Base-by-base conservation (phyloP, 176 grass and related monocot genomes). In the Juncus effusus region DNA sequence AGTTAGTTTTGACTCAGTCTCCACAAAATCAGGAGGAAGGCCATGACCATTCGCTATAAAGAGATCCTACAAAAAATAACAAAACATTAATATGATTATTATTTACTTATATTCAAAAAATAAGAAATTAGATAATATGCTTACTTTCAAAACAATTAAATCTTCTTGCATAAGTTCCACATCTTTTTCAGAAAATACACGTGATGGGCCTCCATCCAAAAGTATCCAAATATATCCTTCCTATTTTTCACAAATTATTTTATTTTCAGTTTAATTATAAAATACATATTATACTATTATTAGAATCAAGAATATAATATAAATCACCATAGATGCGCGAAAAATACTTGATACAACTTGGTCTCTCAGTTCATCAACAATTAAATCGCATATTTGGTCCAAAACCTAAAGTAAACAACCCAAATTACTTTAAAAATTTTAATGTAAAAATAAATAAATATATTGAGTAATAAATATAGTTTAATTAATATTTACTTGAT, bases 11-110 rank as follows among this genome's bases (percentile, higher is more conserved):
- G 79, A 74, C 74, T 91, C 84, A 19, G 70, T 74, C 78, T 96
- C 87, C 67, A 96, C 77, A 54, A 78, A 44, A 83, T 85, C 84
- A 64, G 39, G 55, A 67, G 87, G 82, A 69, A 96, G 84, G 59
- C 92, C 92, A 81, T 96, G 92, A 12, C 92, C 92, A 67, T 88
- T 83, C 65, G 87, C 92, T 81, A 96, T 77, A 80, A 91, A 96
- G 3, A 96, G 81, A 75, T 96, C 91, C 91, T 91, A 81, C 13
- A 9, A 74, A 63, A 82, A 70, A 80, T 56, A 71, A 59, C n/a
- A 40, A 36, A 39, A 66, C 54, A 52, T 36, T 64, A 16, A 74
- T 3, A 11, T 62, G 13, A 16, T 15, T 47, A 59, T 37, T 13
- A 41, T 41, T 42, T 16, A 54, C 36, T 54, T 51, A 14, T 13